Evolutionary conservation across 352 stramenopile genomes (phyloP).

Genomic region (Globisporangium irregulare): DNA sequence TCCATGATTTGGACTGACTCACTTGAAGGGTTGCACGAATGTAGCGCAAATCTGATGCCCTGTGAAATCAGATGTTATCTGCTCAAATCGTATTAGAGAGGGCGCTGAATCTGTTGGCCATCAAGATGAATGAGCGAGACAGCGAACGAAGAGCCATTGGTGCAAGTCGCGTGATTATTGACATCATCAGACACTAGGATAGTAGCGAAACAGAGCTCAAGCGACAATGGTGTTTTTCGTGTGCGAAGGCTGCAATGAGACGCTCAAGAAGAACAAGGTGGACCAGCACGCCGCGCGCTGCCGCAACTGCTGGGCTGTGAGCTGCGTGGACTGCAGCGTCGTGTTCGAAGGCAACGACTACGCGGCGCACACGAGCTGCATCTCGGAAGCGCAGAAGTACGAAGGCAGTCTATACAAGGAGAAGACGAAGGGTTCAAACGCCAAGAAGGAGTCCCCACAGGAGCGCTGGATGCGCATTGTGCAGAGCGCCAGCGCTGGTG

Average conservation of each 20-base stretch:
- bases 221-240: conserved; percentile 82
- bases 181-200: background rate
- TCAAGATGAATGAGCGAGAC: background rate
- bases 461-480: conserved; percentile 87
- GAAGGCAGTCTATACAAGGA: conserved; percentile 85
- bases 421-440: conserved; percentile 51
- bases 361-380: conserved; percentile 87
- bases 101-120: background rate
- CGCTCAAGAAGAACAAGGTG: conserved; percentile 94
- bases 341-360: conserved; percentile 91
- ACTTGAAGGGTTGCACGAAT: background rate
- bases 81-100: background rate
- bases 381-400: conserved; percentile 95
- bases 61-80: background rate
- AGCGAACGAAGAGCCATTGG: background rate
- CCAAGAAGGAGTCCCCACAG: conserved; percentile 83
- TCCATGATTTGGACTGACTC: background rate
- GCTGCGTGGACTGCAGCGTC: conserved; percentile 92
- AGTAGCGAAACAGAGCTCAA: no score
- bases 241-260: conserved; percentile 89
- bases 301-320: conserved; percentile 89
- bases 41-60: background rate
- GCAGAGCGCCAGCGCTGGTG: conserved; percentile 36
- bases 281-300: conserved; percentile 83
- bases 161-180: background rate